Evolutionary conservation across 306 rosid species (phyloP).

Genomic region (Prunus mongolica): DNA sequence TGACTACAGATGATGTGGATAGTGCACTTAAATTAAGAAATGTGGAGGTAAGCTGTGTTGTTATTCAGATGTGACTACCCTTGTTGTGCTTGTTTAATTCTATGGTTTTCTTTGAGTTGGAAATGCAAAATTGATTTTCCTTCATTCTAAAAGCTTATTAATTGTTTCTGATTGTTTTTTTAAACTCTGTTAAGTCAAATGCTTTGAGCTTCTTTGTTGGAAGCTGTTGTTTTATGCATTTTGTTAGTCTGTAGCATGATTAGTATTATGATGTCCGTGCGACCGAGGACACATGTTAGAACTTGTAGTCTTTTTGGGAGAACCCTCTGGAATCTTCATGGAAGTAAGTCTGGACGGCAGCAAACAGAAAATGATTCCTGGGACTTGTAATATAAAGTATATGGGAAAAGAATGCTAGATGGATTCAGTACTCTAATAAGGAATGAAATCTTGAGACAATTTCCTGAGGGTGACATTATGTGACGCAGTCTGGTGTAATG

Average conservation of each 20-base stretch:
- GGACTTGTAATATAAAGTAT: not conserved
- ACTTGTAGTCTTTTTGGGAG: not conserved
- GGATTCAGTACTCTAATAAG: not conserved
- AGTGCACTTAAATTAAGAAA: conserved; percentile 80
- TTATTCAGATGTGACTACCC: not conserved
- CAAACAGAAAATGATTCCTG: not conserved
- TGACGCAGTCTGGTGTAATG: not conserved
- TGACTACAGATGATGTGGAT: conserved; percentile 75
- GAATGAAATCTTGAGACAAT: not conserved
- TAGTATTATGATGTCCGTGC: not conserved
- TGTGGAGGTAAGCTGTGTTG: conserved; percentile 55
- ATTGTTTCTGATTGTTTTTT: not conserved
- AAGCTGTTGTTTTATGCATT: not conserved
- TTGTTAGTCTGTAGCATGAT: not conserved
- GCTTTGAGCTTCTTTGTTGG: not conserved
- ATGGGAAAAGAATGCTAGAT: not conserved
- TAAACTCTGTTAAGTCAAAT: not conserved
- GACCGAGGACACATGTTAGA: not conserved
- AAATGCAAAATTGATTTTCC: not conserved
- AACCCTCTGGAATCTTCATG: not conserved
- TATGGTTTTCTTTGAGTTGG: not conserved
- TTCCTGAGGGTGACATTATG: not conserved
- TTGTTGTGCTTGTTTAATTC: not conserved
- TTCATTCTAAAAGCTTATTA: not conserved
- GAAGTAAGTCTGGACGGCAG: not conserved